These are phyloP conservation scores for Clonostachys sp. DNA, from an alignment of 2,329 filamentous ascomycete genomes.

Conservation along the genomic window DNA sequence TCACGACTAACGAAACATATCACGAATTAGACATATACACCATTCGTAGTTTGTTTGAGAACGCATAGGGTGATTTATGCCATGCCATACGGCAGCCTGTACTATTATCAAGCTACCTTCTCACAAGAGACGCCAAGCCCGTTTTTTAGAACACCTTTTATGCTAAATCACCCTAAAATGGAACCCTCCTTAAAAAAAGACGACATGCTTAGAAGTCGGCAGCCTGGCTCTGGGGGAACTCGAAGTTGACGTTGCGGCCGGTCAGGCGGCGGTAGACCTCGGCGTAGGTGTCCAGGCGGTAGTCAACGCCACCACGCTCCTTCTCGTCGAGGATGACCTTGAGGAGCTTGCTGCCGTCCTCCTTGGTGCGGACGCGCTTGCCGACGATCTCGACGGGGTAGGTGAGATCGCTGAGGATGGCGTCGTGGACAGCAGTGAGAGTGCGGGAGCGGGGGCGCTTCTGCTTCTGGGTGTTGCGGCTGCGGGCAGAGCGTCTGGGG, in stretches of 20 bases:
- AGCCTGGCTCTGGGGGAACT: conserved; percentile 79
- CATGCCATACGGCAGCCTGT: conserved; percentile 37
- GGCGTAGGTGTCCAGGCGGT: conserved; percentile 98
- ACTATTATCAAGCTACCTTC: conserved; percentile 43
- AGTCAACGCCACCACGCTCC: conserved; percentile 98
- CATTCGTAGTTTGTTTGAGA: conserved; percentile 2
- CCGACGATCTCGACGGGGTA: conserved; percentile 99
- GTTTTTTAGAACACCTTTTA: conserved; percentile 29
- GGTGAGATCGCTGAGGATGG: conserved; percentile 96
- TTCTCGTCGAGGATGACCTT: conserved; percentile 99
- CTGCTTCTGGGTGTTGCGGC: conserved; percentile 94
- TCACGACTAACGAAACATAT: conserved; percentile 26
- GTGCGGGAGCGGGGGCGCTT: conserved; percentile 98
- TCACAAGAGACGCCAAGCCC: conserved; percentile 46
- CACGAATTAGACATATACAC: conserved; percentile 5
- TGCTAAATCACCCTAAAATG: not conserved
- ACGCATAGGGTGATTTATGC: conserved; percentile 13
- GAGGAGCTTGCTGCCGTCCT: conserved; percentile 96
- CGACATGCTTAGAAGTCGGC: conserved; percentile 7
- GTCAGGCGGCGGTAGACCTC: conserved; percentile 99
- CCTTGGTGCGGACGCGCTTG: conserved; percentile 97
- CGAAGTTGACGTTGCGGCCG: conserved; percentile 93
- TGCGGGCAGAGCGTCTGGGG: conserved; percentile 96
- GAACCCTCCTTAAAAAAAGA: conserved; percentile 3
- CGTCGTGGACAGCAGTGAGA: conserved; percentile 97